A percentile compares a stretch with the other conserved stretches of the same genome.
phyloP scores from a whole-genome alignment of 2,329 filamentous ascomycete species.

The Cercospora berteroae region DNA sequence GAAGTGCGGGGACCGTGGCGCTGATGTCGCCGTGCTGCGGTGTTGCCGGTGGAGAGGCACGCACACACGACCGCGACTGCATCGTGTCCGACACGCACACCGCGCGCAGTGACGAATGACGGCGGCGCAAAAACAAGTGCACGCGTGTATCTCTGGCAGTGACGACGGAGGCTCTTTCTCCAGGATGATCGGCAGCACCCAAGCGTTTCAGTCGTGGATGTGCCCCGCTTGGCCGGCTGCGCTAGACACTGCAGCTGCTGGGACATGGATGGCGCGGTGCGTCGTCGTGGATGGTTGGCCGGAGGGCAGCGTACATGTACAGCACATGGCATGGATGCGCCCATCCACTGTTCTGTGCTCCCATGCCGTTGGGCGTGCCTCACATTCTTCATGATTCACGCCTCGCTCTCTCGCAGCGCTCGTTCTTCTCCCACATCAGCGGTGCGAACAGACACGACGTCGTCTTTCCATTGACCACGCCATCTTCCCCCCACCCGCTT shows the following conservation, averaged over 20 bases:
- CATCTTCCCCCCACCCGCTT: neutral
- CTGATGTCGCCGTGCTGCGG: neutral
- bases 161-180: constrained; percentile 1
- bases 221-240: neutral
- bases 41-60: neutral
- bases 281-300: neutral
- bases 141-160: neutral
- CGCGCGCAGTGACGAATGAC: neutral
- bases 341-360: neutral
- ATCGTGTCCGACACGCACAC: neutral
- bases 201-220: neutral
- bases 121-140: neutral
- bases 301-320: neutral
- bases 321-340: neutral
- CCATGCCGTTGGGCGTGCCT: neutral
- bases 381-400: neutral
- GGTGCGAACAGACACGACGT: neutral
- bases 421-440: neutral
- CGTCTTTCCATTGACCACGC: constrained; percentile 4
- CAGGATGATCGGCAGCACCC: constrained; percentile 4
- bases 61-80: neutral
- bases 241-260: neutral
- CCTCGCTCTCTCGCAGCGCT: neutral
- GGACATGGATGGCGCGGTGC: neutral
- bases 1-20: constrained; percentile 1